phyloP scores from a whole-genome alignment of 768 basidiomycete genomes.

The Amanita exitialis region DNA sequence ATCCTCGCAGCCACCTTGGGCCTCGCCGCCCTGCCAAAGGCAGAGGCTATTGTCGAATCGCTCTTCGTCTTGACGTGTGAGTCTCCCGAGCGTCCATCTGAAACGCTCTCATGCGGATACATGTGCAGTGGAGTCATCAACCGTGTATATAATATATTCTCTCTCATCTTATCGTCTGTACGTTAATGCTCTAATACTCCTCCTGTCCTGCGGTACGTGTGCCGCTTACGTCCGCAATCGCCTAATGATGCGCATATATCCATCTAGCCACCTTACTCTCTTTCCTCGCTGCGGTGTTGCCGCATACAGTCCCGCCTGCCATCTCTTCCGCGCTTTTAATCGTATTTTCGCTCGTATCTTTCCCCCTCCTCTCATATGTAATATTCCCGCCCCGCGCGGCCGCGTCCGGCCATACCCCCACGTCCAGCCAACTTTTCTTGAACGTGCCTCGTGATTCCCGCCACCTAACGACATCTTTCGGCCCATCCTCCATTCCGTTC shows the following conservation, averaged over 20 bases:
- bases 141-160: conserved; percentile 12
- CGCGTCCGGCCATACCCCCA: too few relatives aligned
- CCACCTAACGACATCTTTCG: not conserved
- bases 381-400: not conserved
- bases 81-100: not conserved
- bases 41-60: conserved; percentile 12
- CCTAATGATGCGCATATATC: conserved; percentile 12
- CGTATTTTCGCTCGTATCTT: conserved; percentile 4
- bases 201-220: conserved; percentile 15
- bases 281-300: conserved; percentile 13
- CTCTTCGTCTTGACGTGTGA: conserved; percentile 15
- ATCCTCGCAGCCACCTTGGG: conserved; percentile 13
- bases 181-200: conserved; percentile 12
- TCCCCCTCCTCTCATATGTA: conserved; percentile 8
- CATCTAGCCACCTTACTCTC: conserved; percentile 14
- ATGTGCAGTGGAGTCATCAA: conserved; percentile 12
- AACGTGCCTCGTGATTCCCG: not conserved
- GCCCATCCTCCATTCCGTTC: not conserved
- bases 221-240: conserved; percentile 6
- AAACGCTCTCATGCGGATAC: not conserved
- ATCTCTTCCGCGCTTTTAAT: too few relatives aligned
- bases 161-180: conserved; percentile 10
- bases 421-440: too few relatives aligned
- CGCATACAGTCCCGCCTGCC: not conserved
- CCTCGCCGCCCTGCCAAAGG: conserved; percentile 5